phyloP scores from a whole-genome alignment of 148 eudicot species.

The Dianthus caryophyllus region DNA sequence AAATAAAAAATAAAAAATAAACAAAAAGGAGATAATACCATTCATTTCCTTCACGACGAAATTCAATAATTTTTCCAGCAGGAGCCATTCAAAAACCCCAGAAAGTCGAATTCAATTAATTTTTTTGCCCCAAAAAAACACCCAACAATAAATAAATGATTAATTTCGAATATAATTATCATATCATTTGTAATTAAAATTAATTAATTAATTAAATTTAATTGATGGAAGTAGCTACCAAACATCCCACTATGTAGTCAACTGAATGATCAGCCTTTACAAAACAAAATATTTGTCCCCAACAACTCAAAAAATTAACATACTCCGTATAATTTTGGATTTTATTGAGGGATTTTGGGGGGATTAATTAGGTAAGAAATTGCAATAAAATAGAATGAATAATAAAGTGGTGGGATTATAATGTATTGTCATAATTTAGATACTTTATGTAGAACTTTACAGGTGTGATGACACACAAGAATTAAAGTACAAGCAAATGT shows the following conservation, averaged over 20 bases:
- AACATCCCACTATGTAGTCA: conserved; percentile 21
- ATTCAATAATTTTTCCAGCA: conserved; percentile 52
- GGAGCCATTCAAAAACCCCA: conserved; percentile 47
- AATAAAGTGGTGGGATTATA: conserved; percentile 11
- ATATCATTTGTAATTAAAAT: no score
- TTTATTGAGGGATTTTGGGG: neutral
- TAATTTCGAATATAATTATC: no score
- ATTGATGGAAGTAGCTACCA: conserved; percentile 12
- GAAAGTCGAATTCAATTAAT: neutral
- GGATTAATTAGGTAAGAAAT: neutral
- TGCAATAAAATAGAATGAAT: neutral
- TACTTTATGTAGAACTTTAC: conserved; percentile 7
- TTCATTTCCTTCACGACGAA: conserved; percentile 61
- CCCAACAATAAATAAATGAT: neutral
- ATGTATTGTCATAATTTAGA: neutral
- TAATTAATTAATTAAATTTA: neutral
- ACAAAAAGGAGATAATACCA: conserved; percentile 51
- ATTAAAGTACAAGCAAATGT: conserved; percentile 7
- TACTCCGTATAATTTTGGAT: neutral
- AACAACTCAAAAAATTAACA: conserved; percentile 2
- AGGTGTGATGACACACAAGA: conserved; percentile 10
- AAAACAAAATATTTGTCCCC: neutral
- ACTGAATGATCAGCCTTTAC: neutral
- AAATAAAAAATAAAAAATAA: conserved; percentile 5
- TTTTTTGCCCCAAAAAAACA: neutral